A percentile compares a stretch with the other conserved stretches of the same genome.
phyloP scores from a whole-genome alignment of 139 green algal genomes.

The Chlorella sp. region DNA sequence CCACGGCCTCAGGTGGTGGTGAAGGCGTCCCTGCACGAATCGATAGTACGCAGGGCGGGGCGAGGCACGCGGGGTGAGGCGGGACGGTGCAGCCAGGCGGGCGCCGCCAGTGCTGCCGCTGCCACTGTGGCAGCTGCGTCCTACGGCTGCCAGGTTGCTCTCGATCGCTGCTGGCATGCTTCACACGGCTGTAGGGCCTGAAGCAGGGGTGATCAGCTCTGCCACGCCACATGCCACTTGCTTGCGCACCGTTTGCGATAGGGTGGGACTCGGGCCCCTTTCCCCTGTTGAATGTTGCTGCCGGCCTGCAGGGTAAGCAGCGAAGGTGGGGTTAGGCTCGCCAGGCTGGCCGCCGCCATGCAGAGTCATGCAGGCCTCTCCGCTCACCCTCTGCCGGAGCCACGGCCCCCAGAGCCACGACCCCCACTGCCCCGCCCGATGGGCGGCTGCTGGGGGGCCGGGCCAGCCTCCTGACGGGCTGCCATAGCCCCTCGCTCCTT shows the following conservation, averaged over 20 bases:
- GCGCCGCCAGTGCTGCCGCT: not conserved
- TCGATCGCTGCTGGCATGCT: not conserved
- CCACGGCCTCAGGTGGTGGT: not conserved
- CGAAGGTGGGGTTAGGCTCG: not conserved
- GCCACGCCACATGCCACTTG: not conserved
- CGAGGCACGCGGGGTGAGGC: not conserved
- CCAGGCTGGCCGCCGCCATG: not conserved
- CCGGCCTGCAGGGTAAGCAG: not conserved
- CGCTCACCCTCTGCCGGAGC: conserved; percentile 16
- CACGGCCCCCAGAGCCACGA: not conserved
- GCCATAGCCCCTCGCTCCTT: conserved; percentile 7
- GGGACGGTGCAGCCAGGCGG: not conserved
- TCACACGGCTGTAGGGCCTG: not conserved
- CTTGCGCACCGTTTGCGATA: conserved; percentile 19
- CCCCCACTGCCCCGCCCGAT: not conserved
- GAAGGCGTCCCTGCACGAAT: conserved; percentile 24
- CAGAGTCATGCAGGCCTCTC: conserved; percentile 2
- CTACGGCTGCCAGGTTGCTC: not conserved
- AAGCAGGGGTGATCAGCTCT: not conserved
- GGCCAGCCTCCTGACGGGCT: conserved; percentile 12
- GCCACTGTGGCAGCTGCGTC: not conserved
- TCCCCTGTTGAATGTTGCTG: not conserved
- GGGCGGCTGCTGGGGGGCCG: conserved; percentile 26
- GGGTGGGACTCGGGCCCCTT: conserved; percentile 27
- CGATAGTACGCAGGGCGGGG: not conserved